phyloP scores from a whole-genome alignment of 176 grass and related monocot species.

The Oryza glaberrima region DNA sequence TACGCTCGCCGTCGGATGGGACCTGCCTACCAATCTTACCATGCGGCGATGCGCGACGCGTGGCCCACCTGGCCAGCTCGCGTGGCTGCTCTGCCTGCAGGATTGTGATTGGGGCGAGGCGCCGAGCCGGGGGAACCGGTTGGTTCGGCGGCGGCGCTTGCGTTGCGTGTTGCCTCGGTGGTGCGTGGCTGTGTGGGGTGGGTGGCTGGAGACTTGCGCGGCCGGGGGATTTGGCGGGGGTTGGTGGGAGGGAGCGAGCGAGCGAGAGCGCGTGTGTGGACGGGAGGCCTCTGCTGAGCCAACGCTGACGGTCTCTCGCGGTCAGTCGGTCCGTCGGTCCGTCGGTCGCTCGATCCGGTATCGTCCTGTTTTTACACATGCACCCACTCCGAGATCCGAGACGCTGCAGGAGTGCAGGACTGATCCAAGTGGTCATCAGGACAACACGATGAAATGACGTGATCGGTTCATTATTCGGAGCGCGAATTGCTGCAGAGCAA shows the following conservation, averaged over 20 bases:
- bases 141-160: not conserved
- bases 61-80: not conserved
- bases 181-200: not conserved
- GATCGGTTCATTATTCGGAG: not conserved
- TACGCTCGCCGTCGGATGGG: constrained; percentile 34
- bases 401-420: not conserved
- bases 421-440: not conserved
- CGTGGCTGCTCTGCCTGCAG: no score
- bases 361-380: constrained; percentile 1
- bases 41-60: not conserved
- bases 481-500: not conserved
- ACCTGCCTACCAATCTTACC: not conserved
- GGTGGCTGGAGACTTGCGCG: constrained; percentile 19
- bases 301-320: not conserved
- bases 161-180: not conserved
- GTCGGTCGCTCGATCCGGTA: not conserved
- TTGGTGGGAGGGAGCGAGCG: constrained; percentile 1
- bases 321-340: not conserved
- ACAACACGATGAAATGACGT: not conserved
- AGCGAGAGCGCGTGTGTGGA: not conserved
- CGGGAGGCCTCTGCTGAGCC: not conserved
- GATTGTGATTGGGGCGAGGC: not conserved
- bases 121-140: not conserved
- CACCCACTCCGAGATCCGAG: not conserved
- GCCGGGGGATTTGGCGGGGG: constrained; percentile 35